Evolutionary conservation across 2,329 filamentous ascomycete species (phyloP), one percentile per base, ranked within the genome.

Genomic region (Metarhizium album): DNA sequence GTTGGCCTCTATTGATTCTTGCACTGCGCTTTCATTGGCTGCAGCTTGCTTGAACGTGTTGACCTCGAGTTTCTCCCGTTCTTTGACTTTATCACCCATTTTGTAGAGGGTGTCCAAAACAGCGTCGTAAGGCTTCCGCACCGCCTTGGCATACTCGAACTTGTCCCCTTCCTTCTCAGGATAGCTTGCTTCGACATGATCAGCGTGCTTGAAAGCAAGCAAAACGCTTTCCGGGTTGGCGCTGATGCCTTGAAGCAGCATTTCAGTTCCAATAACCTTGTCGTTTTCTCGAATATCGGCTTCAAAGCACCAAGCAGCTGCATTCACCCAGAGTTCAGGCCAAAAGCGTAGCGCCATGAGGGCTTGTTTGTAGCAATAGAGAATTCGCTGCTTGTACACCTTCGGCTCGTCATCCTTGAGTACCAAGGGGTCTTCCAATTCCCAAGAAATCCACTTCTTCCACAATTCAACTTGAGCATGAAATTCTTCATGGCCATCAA

Each of bases 281-380:
- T 78, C 77, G 35, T 89, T 84, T 43, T 81, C 71, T 9, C 68
- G 63, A 58, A 90, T 71, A 43, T 80, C 80, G 59, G 93, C 90
- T 50, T 85, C 79, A 61, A 90, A 90, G 66, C 88, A 95, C 81
- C 91, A 97, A 57, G 95, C 87, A 1, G 90, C 87, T 9, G 90
- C 91, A 53, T 96, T 90, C 47, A 90, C 90, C 93, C 93, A 98
- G 59, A 96, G 83, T 64, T 95, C 87, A 3, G 93, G 90, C 80
- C 91, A 93, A 68, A 97, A 98, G 47, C 90, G 83, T 50, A 98
- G 72, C 3, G 90, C 85, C 86, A 96, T 95, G 45, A 95, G 72
- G 4, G 91, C 89, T 65, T 96, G 91, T 65, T 90, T 93, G 74
- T 95, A 97, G 56, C 88, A 85, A 66, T 94, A 95, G 7, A 96